Evolutionary conservation across 352 stramenopile species (phyloP), one percentile per base, ranked within the genome.

Genomic region (Phytophthora hybrid): DNA sequence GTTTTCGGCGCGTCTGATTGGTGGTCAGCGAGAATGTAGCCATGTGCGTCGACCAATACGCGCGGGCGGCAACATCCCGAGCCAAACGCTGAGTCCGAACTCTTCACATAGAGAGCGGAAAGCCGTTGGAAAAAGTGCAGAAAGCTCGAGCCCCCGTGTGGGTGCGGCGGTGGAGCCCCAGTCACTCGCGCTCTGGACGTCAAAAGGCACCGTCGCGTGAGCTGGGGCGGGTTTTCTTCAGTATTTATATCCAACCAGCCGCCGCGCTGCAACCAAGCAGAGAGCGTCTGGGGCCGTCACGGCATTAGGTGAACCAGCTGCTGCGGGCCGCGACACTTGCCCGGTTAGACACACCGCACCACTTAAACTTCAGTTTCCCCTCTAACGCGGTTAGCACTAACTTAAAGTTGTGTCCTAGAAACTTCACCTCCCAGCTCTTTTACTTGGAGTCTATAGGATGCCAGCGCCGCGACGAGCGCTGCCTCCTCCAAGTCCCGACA

Each of bases 51-150:
- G 14, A 10, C 39, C 39, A 46, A 46, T 46, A 14, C 39, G 14
- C 39, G 13, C 39, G 39, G 8, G 39, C 39, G 39, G 39, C 39
- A 46, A 46, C 39, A 46, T n/a, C 39, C 18, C 8, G 14, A 46
- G 39, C 39, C 3, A 46, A 46, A 46, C 26, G 52, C 26, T 29
- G 63, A 74, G 71, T 81, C 74, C 53, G 53, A 61, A 81, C 63
- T 62, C 63, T 41, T 81, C 74, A 78, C 58, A 66, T 66, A 71
- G 57, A 64, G 69, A 71, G 64, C 51, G 66, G 71, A 83, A 83
- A 78, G 49, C 70, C 58, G 66, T 78, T 77, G 73, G 76, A 83
- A 85, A 84, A 82, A 58, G 75, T 65, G 60, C 72, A 74, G 78
- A 84, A 81, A 84, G 59, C 72, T 57, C 62, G 47, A 26, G 37